Conservation (phyloP, 1,284 basidiomycete species). For the Trichosporon sp. region DNA sequence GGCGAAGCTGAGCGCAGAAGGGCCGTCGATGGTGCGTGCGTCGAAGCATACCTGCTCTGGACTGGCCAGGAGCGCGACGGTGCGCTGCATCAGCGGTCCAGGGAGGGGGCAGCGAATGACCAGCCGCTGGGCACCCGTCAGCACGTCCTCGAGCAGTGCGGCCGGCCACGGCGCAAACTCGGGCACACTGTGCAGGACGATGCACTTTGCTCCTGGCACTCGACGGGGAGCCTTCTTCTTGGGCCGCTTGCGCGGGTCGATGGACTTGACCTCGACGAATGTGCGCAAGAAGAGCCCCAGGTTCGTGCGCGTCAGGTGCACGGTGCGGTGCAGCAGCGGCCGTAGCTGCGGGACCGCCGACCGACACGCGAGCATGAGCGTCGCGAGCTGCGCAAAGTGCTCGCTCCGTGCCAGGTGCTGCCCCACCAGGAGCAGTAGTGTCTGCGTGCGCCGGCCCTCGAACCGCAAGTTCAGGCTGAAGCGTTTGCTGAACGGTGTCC, state of each 20-base stretch:
- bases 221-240: not conserved
- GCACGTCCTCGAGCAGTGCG: not conserved
- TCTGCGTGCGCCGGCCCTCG: conserved; percentile 14
- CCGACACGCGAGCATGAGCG: conserved; percentile 2
- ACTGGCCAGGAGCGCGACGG: conserved; percentile 7
- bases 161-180: conserved; percentile 16
- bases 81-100: conserved; percentile 6
- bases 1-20: conserved; percentile 5
- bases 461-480: conserved; percentile 4
- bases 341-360: not conserved
- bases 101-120: conserved; percentile 7
- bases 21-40: not conserved
- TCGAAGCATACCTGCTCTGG: conserved; percentile 20
- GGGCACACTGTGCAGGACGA: conserved; percentile 6
- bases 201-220: not conserved
- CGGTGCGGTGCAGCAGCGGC: not conserved
- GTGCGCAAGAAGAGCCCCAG: not conserved
- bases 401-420: conserved; percentile 7
- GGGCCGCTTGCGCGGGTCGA: not conserved
- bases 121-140: not conserved
- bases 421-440: conserved; percentile 7
- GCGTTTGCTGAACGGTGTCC: conserved; percentile 9
- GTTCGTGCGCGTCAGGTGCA: conserved; percentile 5
- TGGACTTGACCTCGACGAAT: not conserved
- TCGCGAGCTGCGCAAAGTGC: conserved; percentile 10